Conservation (phyloP, 108 stramenopile species). For the Schizochytrium sp. region DNA sequence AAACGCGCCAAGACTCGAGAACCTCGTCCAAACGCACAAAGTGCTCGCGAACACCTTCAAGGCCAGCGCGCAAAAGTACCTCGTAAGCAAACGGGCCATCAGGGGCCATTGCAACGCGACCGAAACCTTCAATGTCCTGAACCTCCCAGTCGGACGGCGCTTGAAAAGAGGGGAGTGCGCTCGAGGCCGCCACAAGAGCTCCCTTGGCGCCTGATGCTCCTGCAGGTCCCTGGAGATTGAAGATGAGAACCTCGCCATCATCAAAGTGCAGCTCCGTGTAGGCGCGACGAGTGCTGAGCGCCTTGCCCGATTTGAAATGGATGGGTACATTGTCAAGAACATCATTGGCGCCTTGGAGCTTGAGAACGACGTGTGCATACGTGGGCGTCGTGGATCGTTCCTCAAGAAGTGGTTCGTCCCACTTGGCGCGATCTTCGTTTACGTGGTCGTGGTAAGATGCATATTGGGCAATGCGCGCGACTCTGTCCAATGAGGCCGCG, state of each 20-base stretch:
- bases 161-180: not conserved
- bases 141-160: not conserved
- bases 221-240: not conserved
- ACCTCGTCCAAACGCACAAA: slow-evolving; percentile 15
- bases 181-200: no score
- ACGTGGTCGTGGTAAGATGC: not conserved
- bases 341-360: not conserved
- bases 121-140: not conserved
- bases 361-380: not conserved
- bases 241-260: not conserved
- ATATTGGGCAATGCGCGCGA: not conserved
- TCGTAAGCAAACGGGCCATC: not conserved
- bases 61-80: not conserved
- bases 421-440: not conserved
- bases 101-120: not conserved
- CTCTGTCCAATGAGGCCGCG: not conserved
- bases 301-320: slow-evolving; percentile 13
- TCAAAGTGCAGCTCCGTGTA: not conserved
- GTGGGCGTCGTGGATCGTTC: not conserved
- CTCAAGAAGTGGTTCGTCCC: not conserved
- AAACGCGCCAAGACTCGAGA: not conserved
- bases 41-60: not conserved
- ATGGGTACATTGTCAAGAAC: not conserved
- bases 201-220: no score
- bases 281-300: not conserved